Conservation (phyloP, 768 basidiomycete genomes). For the Panaeolus cyanescens region DNA sequence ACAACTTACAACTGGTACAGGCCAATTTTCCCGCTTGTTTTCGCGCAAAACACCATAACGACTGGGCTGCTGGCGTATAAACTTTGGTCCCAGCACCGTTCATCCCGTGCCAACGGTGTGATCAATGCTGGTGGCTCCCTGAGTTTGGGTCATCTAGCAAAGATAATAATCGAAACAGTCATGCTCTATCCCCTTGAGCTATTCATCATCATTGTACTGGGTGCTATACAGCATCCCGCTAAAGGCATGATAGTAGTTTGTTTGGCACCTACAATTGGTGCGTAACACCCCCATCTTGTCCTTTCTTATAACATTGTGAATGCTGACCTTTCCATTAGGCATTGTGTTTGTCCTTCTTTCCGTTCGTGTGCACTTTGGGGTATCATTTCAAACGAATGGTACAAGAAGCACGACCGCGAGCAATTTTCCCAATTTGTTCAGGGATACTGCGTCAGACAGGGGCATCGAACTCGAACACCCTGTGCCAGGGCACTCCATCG, state of each 20-base stretch:
- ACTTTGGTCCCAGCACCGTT: constrained; percentile 25
- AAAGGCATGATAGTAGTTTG: constrained; percentile 19
- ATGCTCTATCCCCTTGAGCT: constrained; percentile 24
- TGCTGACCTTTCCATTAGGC: constrained; percentile 7
- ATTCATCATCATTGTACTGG: constrained; percentile 21
- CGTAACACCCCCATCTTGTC: neutral
- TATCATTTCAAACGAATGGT: neutral
- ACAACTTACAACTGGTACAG: constrained; percentile 10
- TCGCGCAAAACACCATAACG: constrained; percentile 29
- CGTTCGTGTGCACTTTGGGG: constrained; percentile 15
- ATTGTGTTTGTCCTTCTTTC: constrained; percentile 23
- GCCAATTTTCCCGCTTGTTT: constrained; percentile 25
- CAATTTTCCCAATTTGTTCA: neutral
- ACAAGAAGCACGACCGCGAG: too few species aligned
- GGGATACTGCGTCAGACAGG: too few species aligned
- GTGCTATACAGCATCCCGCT: constrained; percentile 12
- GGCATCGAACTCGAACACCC: neutral
- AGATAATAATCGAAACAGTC: constrained; percentile 26
- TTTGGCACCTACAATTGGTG: constrained; percentile 24
- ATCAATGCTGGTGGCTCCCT: constrained; percentile 9
- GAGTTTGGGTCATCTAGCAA: constrained; percentile 14
- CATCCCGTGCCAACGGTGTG: constrained; percentile 19
- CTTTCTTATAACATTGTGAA: neutral
- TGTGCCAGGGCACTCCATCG: neutral
- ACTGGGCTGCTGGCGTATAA: constrained; percentile 27